phyloP scores from a whole-genome alignment of 345 rosid genomes.

The Brassica napus region DNA sequence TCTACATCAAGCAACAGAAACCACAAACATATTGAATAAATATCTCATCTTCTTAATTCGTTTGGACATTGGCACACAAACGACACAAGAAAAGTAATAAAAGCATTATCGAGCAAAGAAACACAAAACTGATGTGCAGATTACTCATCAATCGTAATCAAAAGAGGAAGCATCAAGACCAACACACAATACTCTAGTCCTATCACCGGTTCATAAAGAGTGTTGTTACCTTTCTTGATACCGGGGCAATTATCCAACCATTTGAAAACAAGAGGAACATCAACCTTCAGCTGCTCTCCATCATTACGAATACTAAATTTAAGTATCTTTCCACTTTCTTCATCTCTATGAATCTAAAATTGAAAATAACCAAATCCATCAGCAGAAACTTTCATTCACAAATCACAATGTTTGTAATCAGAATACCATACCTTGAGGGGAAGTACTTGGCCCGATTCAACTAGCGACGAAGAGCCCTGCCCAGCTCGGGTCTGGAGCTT shows the following conservation, averaged over 20 bases:
- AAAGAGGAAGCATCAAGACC: background rate
- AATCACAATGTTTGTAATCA: background rate
- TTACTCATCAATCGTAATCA: background rate
- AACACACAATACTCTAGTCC: background rate
- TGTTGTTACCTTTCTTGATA: constrained; percentile 64
- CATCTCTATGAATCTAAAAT: constrained; percentile 71
- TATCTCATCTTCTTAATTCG: background rate
- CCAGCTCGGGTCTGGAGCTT: constrained; percentile 81
- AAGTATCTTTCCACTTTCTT: constrained; percentile 72
- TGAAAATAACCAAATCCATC: constrained; percentile 2
- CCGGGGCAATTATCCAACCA: constrained; percentile 76
- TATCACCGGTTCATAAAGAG: background rate
- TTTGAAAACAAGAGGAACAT: constrained; percentile 83
- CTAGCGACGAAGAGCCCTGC: constrained; percentile 55
- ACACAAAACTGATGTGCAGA: background rate
- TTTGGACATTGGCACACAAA: background rate
- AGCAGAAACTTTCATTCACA: background rate
- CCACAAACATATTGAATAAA: no score
- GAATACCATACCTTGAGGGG: constrained; percentile 63
- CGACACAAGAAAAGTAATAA: background rate
- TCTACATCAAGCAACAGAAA: background rate
- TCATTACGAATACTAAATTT: constrained; percentile 84
- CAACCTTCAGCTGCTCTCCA: constrained; percentile 69
- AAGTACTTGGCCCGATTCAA: constrained; percentile 74
- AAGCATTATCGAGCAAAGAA: background rate